Evolutionary conservation across 345 rosid species (phyloP), one percentile per base, ranked within the genome.

Genomic region (Sapria himalayana): DNA sequence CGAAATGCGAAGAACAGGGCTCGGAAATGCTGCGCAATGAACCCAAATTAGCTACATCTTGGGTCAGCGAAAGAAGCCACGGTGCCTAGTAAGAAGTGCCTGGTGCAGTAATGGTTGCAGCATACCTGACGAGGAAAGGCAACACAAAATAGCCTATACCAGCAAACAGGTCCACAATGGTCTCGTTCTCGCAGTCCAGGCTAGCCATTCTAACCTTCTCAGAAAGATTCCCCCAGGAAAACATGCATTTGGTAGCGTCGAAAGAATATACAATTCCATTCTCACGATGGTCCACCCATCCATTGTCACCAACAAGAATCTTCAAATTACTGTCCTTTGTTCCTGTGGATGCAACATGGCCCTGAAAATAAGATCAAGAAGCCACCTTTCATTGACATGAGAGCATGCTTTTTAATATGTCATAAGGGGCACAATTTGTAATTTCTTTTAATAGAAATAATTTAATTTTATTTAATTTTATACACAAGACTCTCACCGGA

Each of bases 211-310:
- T 92, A 54, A 78, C 71, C 73, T 86, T 86, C 66, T 81, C 97
- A 8, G 92, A 81, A 45, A 81, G 97, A 70, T 86, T 86, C 4
- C 97, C 97, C 92, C 94, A 86, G 13, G 94, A 86, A 55, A 86
- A 86, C 89, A 86, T 86, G 70, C 97, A 86, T 55, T 73, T 86
- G 22, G 92, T 73, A 36, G 89, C 81, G 57, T 86, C 71, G 52
- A 86, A 86, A 41, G 94, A 81, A 67, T 86, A 86, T 29, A 73
- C 43, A 43, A 86, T 70, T 23, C 85, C 97, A 59, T 70, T 86
- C 61, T 86, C 97, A 43, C 76, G 57, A 39, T 78, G 97, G 44
- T 70, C 63, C 14, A 86, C 92, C 97, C 94, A 81, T 31, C 97
- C 94, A 55, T 67, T 56, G 53, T 76, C 79, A 53, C 94, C 97